phyloP scores from a whole-genome alignment of 116 monocot species.

The Cymodocea nodosa region DNA sequence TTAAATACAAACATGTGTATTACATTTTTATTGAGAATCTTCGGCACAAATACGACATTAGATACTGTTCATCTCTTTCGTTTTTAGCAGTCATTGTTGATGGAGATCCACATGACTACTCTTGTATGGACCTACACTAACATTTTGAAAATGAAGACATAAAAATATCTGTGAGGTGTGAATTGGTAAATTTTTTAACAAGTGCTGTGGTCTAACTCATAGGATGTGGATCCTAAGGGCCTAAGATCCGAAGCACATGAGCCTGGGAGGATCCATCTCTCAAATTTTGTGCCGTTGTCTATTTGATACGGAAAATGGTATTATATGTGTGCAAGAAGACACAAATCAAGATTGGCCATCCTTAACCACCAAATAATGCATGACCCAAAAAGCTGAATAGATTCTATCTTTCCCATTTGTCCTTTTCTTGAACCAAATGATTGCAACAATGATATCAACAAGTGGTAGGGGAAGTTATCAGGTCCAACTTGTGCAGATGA shows the following conservation, averaged over 20 bases:
- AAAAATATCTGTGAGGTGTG: too few species aligned
- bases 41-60: too few species aligned
- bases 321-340: background rate
- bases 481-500: too few species aligned
- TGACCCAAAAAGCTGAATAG: conserved; percentile 3
- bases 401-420: background rate
- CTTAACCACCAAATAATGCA: conserved; percentile 2
- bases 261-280: background rate
- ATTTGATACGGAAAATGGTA: conserved; percentile 1
- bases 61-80: too few species aligned
- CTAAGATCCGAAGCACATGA: conserved; percentile 3
- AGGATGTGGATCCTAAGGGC: background rate
- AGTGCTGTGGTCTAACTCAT: background rate
- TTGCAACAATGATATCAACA: too few species aligned
- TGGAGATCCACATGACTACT: too few species aligned
- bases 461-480: too few species aligned
- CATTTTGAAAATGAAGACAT: too few species aligned
- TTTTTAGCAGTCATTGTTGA: too few species aligned
- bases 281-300: conserved; percentile 3
- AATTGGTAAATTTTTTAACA: background rate
- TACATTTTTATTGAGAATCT: too few species aligned
- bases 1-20: too few species aligned
- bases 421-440: background rate
- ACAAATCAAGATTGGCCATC: background rate
- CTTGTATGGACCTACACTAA: too few species aligned